Evolutionary conservation across 2,329 filamentous ascomycete genomes (phyloP), one percentile per base, ranked within the genome.

Genomic region (Endothia cerciana): DNA sequence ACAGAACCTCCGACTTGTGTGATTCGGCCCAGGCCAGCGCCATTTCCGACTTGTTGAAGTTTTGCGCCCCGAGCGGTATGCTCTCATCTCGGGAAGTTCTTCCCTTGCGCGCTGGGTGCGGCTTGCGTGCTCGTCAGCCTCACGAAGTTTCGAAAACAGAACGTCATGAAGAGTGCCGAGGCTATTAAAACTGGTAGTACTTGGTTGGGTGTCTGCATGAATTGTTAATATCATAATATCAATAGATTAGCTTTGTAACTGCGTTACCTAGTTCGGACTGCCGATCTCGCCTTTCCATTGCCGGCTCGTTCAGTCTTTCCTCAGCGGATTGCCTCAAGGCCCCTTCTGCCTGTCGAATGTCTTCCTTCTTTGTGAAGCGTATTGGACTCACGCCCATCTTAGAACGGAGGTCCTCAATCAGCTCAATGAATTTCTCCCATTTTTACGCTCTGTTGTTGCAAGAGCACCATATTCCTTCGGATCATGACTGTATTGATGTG

Each of bases 21-120:
- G 51, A 63, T 33, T 58, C 51, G 6, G 61, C 61, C 51, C 51
- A 63, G 25, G 38, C 61, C 17, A 63, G 15, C n/a, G 51, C 36
- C 7, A 47, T 51, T n/a, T 63, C 47, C 4, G 40, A 57, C 43
- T 58, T 58, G 2, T 15, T 49, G 19, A 38, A 15, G 6, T 38
- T 19, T 57, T 40, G 25, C n/a, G 15, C 22, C 38, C 41, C 3
- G 30, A 57, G 30, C 53, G 53, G 30, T 49, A 49, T 7, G 15
- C 38, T 38, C n/a, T 19, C 41, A 63, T 63, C n/a, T 58, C 30
- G 25, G 51, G 53, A 25, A 51, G 28, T 36, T 63, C 38, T 49
- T 59, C 55, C 6, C 19, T 36, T 15, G 41, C 51, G 4, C 43
- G 19, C 11, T 63, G 41, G 10, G n/a, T 11, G 15, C 22, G 53